Evolutionary conservation across 768 basidiomycete genomes (phyloP), one percentile per base, ranked within the genome.

Genomic region (Tricholoma hemisulphureum): DNA sequence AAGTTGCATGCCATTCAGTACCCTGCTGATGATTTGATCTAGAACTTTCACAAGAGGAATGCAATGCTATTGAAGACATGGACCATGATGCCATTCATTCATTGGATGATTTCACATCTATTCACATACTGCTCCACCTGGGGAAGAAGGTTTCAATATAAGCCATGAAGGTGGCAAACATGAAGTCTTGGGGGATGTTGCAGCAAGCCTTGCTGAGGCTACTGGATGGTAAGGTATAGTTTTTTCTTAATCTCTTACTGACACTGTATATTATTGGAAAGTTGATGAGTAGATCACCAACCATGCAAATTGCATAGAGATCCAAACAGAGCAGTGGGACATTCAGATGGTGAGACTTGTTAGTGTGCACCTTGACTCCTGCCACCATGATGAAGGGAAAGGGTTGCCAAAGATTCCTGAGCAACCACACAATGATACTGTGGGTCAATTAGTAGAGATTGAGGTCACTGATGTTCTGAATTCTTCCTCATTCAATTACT

Each of bases 241-340:
- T 46, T 46, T 24, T 13, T 4, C 45, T 46, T 46, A 13, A 46
- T 46, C 45, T 46, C 45, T 13, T 24, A 46, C 23, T 46, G 24
- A 46, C 41, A 43, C 9, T 21, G 21, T 21, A 21, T 46, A 45
- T 23, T 13, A 18, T 41, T 26, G 45, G 10, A 55, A 51, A 60
- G 59, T 39, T 28, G 29, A 31, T 39, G 50, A 21, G 31, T 57
- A 32, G 59, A 60, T 53, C 29, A 51, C 23, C 21, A 51, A 45
- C 37, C 37, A 48, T 34, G 14, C 16, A n/a, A 55, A 58, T 52
- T 48, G 53, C 48, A 51, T 51, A 37, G 50, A 55, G 26, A 50
- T 55, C 34, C 52, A 61, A 48, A 58, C 52, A 11, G 46, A 20
- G 23, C 57, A 58, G n/a, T 61, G 60, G 43, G 13, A 45, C 11